Conservation (phyloP, 2,329 filamentous ascomycete species). For the Microdochium nivale region DNA sequence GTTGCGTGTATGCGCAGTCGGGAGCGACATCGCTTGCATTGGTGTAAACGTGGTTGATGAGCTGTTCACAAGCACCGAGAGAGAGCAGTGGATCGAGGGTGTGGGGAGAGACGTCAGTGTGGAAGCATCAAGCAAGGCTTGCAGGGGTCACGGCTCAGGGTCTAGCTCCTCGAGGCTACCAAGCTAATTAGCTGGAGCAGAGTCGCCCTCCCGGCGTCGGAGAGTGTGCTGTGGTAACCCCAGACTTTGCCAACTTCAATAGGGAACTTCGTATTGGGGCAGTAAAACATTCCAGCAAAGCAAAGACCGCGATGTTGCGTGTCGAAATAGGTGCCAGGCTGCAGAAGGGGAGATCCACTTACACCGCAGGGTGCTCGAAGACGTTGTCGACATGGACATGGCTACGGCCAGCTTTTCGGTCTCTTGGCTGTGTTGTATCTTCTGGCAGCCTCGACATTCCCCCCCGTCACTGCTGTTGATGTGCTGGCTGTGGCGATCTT, state of each 20-base stretch:
- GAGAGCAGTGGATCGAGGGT: not conserved
- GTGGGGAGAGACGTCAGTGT: not conserved
- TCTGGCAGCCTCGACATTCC: conserved; percentile 14
- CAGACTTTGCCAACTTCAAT: too few species aligned
- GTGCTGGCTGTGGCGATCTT: not conserved
- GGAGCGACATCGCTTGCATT: too few species aligned
- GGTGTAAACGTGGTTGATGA: not conserved
- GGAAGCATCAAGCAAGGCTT: not conserved
- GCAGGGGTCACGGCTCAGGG: not conserved
- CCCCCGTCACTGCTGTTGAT: not conserved
- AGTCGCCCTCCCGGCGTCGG: not conserved
- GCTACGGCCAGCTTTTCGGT: not conserved
- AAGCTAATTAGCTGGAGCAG: too few species aligned
- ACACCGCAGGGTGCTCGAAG: not conserved
- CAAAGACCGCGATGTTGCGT: too few species aligned
- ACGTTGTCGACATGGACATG: not conserved
- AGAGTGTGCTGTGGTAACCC: too few species aligned
- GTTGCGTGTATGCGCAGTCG: too few species aligned
- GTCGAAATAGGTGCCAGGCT: too few species aligned
- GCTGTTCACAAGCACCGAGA: too few species aligned
- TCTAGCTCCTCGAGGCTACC: not conserved
- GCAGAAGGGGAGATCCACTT: not conserved
- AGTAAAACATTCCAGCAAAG: too few species aligned
- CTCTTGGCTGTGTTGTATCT: conserved; percentile 14
- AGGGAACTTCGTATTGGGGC: too few species aligned